Base-by-base conservation (phyloP, 2,329 filamentous ascomycete genomes). In the Fusarium floridanum region DNA sequence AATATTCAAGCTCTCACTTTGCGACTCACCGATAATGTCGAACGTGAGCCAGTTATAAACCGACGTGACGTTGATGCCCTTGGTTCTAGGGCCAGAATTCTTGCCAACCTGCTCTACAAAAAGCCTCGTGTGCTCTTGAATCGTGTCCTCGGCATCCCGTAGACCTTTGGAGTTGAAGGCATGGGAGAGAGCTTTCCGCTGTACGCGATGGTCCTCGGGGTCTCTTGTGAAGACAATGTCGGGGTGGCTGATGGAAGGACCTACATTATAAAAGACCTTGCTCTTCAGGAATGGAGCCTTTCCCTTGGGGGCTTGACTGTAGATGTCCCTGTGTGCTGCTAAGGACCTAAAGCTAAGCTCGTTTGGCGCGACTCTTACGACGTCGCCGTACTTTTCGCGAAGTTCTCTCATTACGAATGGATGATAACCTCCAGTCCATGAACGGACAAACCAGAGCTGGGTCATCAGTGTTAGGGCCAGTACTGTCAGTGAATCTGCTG, bases 271-370 rank as follows among this genome's bases (percentile, higher is more conserved):
- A 11, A 75, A 66, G 11, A 16, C 34, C 2, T 64, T 64, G 27
- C 59, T 67, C 29, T 76, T 76, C 1, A 65, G n/a, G 2, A 76
- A 76, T 5, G 16, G 27, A 3, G 2, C 16, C 1, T 48, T 71
- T 0, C 67, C 65, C n/a, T 75, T 73, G 2, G 64, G 59, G 4
- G 5, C n/a, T n/a, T 71, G 70, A 10, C 53, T 64, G 6, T 73
- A 76, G 2, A 79, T 79, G 1, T 79, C 76, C 3, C 60, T 73
- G 27, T 67, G 68, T 3, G 77, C 75, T 5, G 36, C 17, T 2
- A 53, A 27, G 5, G 73, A 70, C 0, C 34, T 64, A 5, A 73
- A 78, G 36, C 68, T 66, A 0, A 78, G 67, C 7, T 78, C 74
- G 16, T 77, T 72, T 17, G 68, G 64, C 2, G 72, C 66, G 0